A percentile compares a stretch with the other conserved stretches of the same genome.
Conservation (phyloP, 2,329 filamentous ascomycete genomes). For the Thielaviopsis populi region DNA sequence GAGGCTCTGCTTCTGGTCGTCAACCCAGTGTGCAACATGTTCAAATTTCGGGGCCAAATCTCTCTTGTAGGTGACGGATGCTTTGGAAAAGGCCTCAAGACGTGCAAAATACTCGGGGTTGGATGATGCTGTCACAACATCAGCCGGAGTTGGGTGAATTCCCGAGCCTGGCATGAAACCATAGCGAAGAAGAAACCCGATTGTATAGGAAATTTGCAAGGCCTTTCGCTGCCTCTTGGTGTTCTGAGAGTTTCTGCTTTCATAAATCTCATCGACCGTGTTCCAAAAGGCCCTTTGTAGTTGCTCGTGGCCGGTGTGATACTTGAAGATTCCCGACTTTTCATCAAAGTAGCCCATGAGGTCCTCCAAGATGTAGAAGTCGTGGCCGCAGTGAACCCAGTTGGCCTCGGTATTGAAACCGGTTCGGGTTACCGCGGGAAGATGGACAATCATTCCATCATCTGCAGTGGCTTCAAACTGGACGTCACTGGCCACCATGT, state of each 20-base stretch:
- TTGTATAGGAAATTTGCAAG: not conserved
- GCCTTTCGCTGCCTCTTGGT: not conserved
- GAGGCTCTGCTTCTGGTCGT: not conserved
- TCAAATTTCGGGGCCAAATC: not conserved
- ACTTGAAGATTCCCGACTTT: not conserved
- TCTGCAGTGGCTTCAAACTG: not conserved
- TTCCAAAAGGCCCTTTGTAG: not conserved
- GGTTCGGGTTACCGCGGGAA: not conserved
- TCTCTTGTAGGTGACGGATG: not conserved
- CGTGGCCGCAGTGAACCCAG: not conserved
- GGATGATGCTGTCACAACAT: not conserved
- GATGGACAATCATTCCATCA: not conserved
- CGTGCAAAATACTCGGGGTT: not conserved
- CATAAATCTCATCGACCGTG: not conserved
- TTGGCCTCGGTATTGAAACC: not conserved
- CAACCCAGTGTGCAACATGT: not conserved
- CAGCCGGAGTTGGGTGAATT: not conserved
- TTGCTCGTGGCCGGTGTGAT: not conserved
- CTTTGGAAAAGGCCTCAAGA: not conserved
- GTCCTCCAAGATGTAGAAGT: conserved; percentile 7
- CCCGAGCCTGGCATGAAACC: not conserved
- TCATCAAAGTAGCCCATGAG: conserved; percentile 3
- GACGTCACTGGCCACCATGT: not conserved
- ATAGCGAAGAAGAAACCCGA: not conserved
- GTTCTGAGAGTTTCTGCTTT: not conserved